Conservation (phyloP, 805 yeast genomes). For the Lipomyces orientalis region DNA sequence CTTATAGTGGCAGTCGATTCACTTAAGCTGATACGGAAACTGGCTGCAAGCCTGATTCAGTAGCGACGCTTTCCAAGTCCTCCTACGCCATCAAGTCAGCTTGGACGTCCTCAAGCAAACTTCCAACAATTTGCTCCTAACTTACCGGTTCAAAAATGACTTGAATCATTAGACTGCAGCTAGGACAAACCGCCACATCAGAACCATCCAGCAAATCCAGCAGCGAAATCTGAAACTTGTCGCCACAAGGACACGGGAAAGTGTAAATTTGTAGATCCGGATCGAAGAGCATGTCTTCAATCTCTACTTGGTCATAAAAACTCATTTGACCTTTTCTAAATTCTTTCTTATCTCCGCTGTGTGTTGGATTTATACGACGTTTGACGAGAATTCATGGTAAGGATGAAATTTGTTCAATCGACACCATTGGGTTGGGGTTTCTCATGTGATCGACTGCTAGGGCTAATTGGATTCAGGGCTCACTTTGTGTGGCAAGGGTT, state of each 20-base stretch:
- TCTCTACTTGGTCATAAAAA: conserved; percentile 92
- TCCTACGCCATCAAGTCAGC: conserved; percentile 15
- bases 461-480: neutral
- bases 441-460: neutral
- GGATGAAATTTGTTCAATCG: neutral
- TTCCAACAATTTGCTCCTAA: neutral
- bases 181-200: conserved; percentile 94
- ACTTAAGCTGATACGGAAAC: conserved; percentile 23
- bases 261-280: conserved; percentile 79
- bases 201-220: conserved; percentile 91
- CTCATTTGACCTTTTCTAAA: conserved; percentile 39
- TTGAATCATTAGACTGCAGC: conserved; percentile 90
- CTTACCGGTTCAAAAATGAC: conserved; percentile 76
- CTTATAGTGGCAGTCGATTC: neutral
- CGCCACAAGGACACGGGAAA: conserved; percentile 99
- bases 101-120: neutral
- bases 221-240: conserved; percentile 76
- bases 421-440: neutral
- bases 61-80: conserved; percentile 27
- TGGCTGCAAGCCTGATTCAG: conserved; percentile 18
- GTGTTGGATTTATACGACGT: neutral
- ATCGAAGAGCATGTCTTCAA: conserved; percentile 94
- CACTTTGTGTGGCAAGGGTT: neutral
- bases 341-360: neutral
- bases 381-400: neutral